Conservation (phyloP, 2,329 filamentous ascomycete genomes). For the Teratosphaeria gauchensis region DNA sequence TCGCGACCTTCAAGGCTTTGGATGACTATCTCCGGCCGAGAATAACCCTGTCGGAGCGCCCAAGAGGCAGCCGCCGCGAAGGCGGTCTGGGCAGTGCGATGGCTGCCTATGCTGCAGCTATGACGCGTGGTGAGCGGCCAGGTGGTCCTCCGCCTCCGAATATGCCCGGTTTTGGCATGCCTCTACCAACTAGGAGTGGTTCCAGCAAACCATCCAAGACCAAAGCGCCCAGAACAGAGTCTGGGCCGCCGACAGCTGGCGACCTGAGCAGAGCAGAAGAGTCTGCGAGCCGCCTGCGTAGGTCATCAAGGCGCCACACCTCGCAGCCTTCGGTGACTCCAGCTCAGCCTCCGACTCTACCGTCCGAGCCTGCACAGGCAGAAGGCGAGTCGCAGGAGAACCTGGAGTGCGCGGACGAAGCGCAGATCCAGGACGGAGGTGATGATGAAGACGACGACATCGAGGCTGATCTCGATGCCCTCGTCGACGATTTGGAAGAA, state of each 20-base stretch:
- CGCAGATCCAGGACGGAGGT: conserved; percentile 66
- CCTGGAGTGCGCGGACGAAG: conserved; percentile 88
- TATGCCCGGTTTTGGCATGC: conserved; percentile 22
- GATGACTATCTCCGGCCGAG: conserved; percentile 92
- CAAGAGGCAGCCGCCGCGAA: conserved; percentile 45
- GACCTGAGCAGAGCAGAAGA: conserved; percentile 14
- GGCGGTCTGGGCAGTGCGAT: conserved; percentile 59
- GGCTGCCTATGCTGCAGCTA: conserved; percentile 68
- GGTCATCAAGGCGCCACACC: conserved; percentile 24
- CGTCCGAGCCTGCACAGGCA: conserved; percentile 20
- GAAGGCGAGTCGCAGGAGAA: conserved; percentile 52
- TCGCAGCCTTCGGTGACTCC: conserved; percentile 13
- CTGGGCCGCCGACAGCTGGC: conserved; percentile 3
- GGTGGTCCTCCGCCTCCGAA: conserved; percentile 25
- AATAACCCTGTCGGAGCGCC: conserved; percentile 70
- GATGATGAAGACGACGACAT: conserved; percentile 51
- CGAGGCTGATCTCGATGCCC: conserved; percentile 61
- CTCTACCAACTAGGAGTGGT: conserved; percentile 17
- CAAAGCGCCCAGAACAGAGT: conserved; percentile 18
- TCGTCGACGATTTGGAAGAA: conserved; percentile 84
- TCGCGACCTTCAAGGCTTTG: conserved; percentile 92
- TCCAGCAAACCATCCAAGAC: conserved; percentile 13
- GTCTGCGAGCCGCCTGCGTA: conserved; percentile 15
- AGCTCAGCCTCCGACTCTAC: conserved; percentile 6
- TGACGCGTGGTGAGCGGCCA: conserved; percentile 35